Percentiles rank a stretch among this genome's conserved stretches.
These are phyloP conservation scores for Magnaporthiopsis incrustans DNA, from an alignment of 2,329 filamentous ascomycete genomes.

Conservation along the genomic window DNA sequence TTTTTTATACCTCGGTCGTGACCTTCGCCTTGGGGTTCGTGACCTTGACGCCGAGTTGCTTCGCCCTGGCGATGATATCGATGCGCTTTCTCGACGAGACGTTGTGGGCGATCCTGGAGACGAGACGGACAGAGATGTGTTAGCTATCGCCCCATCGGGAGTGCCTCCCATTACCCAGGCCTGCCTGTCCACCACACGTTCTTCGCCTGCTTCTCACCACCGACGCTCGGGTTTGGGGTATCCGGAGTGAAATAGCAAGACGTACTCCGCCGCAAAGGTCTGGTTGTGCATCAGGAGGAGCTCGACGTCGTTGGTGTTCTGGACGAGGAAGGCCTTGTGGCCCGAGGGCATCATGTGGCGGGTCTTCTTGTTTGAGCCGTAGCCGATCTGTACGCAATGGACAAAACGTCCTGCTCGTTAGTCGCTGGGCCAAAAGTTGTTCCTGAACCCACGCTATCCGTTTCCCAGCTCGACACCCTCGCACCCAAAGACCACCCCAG, in stretches of 20 bases:
- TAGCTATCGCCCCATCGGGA: slow-evolving; percentile 4
- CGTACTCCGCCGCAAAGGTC: slow-evolving; percentile 97
- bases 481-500: slow-evolving; percentile 5
- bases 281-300: slow-evolving; percentile 99
- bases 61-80: slow-evolving; percentile 93
- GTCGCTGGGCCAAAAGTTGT: too few species aligned
- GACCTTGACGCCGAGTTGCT: slow-evolving; percentile 98
- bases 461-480: not conserved
- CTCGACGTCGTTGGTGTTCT: slow-evolving; percentile 92
- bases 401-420: too few species aligned
- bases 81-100: slow-evolving; percentile 98
- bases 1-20: slow-evolving; percentile 76
- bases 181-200: slow-evolving; percentile 2
- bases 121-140: slow-evolving; percentile 21
- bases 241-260: slow-evolving; percentile 18
- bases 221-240: too few species aligned
- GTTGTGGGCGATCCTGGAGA: slow-evolving; percentile 82
- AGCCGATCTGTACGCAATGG: slow-evolving; percentile 68
- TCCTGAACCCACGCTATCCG: not conserved
- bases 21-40: slow-evolving; percentile 99
- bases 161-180: not conserved
- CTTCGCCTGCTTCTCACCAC: not conserved
- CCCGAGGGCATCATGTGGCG: slow-evolving; percentile 97
- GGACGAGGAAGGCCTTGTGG: slow-evolving; percentile 99
- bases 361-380: slow-evolving; percentile 99